phyloP scores from a whole-genome alignment of 1,139 yeast species.

The Debaryomyces nepalensis region DNA sequence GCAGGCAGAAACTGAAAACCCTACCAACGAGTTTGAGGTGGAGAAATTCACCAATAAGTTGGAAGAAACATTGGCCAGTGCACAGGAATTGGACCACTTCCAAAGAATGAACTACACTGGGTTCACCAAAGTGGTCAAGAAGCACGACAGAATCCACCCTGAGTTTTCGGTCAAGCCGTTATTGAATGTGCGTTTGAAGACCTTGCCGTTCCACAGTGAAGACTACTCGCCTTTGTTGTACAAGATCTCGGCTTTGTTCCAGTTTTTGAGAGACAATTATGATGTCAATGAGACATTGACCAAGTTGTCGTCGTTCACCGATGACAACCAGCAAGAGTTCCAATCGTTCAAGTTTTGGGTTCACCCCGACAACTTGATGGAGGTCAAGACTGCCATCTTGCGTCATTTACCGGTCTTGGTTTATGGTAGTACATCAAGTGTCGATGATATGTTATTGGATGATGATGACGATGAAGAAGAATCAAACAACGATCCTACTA shows the following conservation, averaged over 20 bases:
- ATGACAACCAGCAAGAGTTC: slow-evolving; percentile 56
- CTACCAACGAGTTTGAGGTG: slow-evolving; percentile 52
- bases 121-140: slow-evolving; percentile 90
- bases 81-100: slow-evolving; percentile 88
- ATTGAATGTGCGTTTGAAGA: slow-evolving; percentile 82
- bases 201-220: slow-evolving; percentile 90
- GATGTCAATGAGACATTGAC: slow-evolving; percentile 46
- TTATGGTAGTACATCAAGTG: slow-evolving; percentile 54
- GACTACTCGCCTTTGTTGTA: slow-evolving; percentile 91
- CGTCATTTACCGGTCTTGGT: slow-evolving; percentile 93
- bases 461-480: slow-evolving; percentile 35
- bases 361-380: slow-evolving; percentile 95
- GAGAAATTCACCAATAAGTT: slow-evolving; percentile 62
- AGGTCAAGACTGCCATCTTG: slow-evolving; percentile 89
- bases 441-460: slow-evolving; percentile 41
- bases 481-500: slow-evolving; percentile 68
- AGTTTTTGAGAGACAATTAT: slow-evolving; percentile 74
- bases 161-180: slow-evolving; percentile 86
- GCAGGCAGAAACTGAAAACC: slow-evolving; percentile 51
- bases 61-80: slow-evolving; percentile 72
- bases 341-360: slow-evolving; percentile 93
- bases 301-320: slow-evolving; percentile 52
- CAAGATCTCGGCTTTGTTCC: slow-evolving; percentile 80
- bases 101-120: slow-evolving; percentile 93
- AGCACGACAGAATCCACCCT: slow-evolving; percentile 90